Conservation (phyloP, 805 yeast species). For the Kodamaea lidongshanica region DNA sequence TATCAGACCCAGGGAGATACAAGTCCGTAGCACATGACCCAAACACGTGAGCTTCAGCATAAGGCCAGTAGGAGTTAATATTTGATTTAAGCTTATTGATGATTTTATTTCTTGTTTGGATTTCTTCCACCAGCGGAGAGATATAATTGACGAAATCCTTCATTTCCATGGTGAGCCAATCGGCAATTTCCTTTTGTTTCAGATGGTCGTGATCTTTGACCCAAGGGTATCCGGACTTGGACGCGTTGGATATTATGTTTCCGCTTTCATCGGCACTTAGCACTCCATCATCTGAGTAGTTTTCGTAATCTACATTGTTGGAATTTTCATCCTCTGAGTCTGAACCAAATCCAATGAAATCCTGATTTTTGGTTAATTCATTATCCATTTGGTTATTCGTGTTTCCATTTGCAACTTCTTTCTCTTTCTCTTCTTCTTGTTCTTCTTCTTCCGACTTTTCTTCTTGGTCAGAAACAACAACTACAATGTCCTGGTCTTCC, state of each 20-base stretch:
- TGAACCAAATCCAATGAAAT: conserved; percentile 52
- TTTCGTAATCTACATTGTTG: conserved; percentile 31
- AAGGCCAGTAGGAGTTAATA: conserved; percentile 61
- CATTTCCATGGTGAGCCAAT: conserved; percentile 83
- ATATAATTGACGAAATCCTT: conserved; percentile 78
- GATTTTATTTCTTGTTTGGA: conserved; percentile 56
- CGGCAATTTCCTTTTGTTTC: conserved; percentile 68
- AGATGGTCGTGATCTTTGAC: conserved; percentile 71
- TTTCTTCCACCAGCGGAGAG: conserved; percentile 76
- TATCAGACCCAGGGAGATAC: conserved; percentile 91
- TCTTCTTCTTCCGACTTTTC: conserved; percentile 9
- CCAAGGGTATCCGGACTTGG: conserved; percentile 59
- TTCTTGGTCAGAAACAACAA: conserved; percentile 19
- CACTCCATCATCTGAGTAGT: conserved; percentile 11
- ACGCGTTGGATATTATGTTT: conserved; percentile 10
- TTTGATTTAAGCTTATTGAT: conserved; percentile 53
- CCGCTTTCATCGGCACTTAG: conserved; percentile 14
- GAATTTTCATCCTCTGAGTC: conserved; percentile 27
- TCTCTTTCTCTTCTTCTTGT: conserved; percentile 5
- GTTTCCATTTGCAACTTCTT: conserved; percentile 8
- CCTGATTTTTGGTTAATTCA: conserved; percentile 41
- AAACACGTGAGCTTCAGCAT: conserved; percentile 75
- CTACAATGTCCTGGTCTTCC: conserved; percentile 15
- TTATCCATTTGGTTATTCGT: conserved; percentile 16
- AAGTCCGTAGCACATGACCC: conserved; percentile 94